Conservation (phyloP, 2,329 filamentous ascomycete species). For the Ophiocordyceps polyrhachis-furcata region DNA sequence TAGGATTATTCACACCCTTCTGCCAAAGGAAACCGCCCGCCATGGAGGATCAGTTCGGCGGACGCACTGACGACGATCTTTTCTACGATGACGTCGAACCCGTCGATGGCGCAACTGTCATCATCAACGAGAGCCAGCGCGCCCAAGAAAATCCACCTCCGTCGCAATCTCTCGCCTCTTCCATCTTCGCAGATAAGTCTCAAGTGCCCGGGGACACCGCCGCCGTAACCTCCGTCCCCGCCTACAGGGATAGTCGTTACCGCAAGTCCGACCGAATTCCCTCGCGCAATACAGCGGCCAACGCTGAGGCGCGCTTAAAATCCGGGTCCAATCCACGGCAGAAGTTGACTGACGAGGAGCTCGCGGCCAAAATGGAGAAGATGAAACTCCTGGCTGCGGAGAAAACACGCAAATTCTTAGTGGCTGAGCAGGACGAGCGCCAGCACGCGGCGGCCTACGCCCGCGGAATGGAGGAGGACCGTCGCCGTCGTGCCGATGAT, state of each 20-base stretch:
- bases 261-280: not conserved
- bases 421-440: constrained; percentile 36
- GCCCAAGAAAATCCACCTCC: not conserved
- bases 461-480: constrained; percentile 35
- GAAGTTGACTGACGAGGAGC: constrained; percentile 40
- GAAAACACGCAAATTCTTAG: constrained; percentile 38
- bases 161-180: constrained; percentile 11
- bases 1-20: no score
- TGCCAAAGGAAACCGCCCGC: not conserved
- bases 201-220: not conserved
- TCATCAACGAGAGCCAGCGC: constrained; percentile 4
- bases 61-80: constrained; percentile 42
- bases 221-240: not conserved
- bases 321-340: constrained; percentile 40
- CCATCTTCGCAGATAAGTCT: constrained; percentile 16
- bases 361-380: constrained; percentile 39
- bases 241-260: constrained; percentile 3
- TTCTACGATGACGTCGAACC: constrained; percentile 45
- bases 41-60: constrained; percentile 44
- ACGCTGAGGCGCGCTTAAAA: constrained; percentile 23
- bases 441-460: constrained; percentile 35
- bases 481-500: constrained; percentile 30
- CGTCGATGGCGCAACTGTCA: constrained; percentile 19
- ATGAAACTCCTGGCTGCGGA: constrained; percentile 40
- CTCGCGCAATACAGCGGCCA: constrained; percentile 13